A percentile compares a stretch with the other conserved stretches of the same genome.
Evolutionary conservation across 306 rosid genomes (phyloP).

Genomic region (Rubus parviflorus): DNA sequence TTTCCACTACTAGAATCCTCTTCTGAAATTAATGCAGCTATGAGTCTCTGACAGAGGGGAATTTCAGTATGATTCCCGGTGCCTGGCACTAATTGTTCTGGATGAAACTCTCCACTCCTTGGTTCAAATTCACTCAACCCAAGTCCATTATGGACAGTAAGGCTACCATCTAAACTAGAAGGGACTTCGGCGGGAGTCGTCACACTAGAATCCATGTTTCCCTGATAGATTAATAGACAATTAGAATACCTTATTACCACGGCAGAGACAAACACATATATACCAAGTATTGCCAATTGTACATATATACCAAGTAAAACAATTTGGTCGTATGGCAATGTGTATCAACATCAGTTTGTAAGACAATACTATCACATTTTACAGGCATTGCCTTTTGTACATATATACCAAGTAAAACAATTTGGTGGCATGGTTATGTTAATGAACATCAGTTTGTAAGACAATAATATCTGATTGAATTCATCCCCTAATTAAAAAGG

Average conservation of each 20-base stretch:
- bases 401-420: conserved; percentile 11
- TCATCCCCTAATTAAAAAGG: conserved; percentile 15
- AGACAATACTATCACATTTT: not conserved
- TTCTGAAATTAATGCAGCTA: conserved; percentile 86
- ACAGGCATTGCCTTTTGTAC: not conserved
- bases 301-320: not conserved
- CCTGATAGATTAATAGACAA: conserved; percentile 49
- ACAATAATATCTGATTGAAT: not conserved
- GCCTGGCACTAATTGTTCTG: conserved; percentile 47
- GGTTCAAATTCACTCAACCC: conserved; percentile 38
- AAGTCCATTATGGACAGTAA: conserved; percentile 51
- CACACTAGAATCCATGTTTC: conserved; percentile 50
- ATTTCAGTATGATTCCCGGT: conserved; percentile 56
- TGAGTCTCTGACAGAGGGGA: conserved; percentile 84
- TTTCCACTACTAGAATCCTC: conserved; percentile 64
- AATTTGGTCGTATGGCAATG: not conserved
- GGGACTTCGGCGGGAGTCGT: conserved; percentile 39
- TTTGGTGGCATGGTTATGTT: not conserved
- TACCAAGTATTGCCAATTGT: not conserved
- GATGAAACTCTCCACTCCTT: conserved; percentile 36
- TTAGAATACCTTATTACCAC: conserved; percentile 14
- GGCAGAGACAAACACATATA: conserved; percentile 8
- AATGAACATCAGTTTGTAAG: conserved; percentile 3
- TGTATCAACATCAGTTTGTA: not conserved
- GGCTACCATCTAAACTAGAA: conserved; percentile 47